These are phyloP conservation scores for Papilionanthe hybrid DNA, from an alignment of 116 monocot genomes.

Conservation along the genomic window DNA sequence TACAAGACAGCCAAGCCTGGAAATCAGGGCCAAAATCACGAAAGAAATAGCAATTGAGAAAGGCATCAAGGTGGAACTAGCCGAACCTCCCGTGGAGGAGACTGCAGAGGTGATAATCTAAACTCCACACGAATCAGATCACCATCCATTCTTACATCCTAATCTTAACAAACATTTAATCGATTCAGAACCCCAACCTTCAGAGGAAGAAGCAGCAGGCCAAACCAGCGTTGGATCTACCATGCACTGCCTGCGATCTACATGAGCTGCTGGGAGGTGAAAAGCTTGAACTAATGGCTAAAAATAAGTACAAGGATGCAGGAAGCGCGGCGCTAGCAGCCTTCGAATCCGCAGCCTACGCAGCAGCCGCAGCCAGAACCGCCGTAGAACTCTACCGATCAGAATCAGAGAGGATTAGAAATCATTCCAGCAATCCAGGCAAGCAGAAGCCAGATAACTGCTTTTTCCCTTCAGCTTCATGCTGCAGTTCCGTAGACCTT, in stretches of 20 bases:
- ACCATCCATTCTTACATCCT: neutral
- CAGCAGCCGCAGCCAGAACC: conserved; percentile 57
- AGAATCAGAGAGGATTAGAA: neutral
- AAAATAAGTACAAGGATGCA: conserved; percentile 24
- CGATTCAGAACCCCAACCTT: neutral
- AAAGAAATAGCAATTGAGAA: conserved; percentile 66
- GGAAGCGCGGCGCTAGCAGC: conserved; percentile 53
- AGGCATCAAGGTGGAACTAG: conserved; percentile 42
- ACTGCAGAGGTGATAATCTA: neutral
- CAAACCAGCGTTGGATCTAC: neutral
- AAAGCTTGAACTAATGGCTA: neutral
- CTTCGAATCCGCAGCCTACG: conserved; percentile 51
- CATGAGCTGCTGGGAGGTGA: neutral
- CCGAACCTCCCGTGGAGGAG: neutral
- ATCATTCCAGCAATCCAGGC: neutral
- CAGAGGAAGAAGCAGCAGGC: neutral
- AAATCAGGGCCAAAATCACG: conserved; percentile 40
- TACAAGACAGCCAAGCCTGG: conserved; percentile 46
- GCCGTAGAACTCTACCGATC: conserved; percentile 51
- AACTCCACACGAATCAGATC: neutral
- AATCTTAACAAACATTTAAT: too few relatives aligned
- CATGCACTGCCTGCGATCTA: neutral
- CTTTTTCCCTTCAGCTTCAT: conserved; percentile 1
- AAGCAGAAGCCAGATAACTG: neutral
- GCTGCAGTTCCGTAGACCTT: conserved; percentile 15